Base-by-base conservation (phyloP, 129 eudicot genomes). In the Chrysanthemum lavandulifolium region DNA sequence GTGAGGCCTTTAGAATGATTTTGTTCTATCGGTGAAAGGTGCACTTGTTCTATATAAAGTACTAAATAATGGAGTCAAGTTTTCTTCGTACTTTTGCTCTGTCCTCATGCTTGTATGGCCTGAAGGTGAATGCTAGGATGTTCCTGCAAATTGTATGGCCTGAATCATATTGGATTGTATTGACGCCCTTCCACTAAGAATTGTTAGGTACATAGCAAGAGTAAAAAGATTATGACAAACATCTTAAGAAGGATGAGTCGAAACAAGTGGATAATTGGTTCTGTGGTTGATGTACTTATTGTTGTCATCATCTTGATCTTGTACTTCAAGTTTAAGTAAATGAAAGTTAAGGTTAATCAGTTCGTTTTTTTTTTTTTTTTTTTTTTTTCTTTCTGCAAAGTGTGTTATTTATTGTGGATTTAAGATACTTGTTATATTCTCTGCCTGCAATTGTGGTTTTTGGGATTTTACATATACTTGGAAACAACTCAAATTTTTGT, bases 181-280 rank as follows among this genome's bases (percentile, higher is more conserved):
- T 31, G 19, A 31, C 29, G 48, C 14, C n/a, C 14, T 61, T 61
- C 33, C 43, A 61, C 7, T 3, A 31, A 61, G 49, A 29, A 9
- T 13, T 29, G 19, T 25, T 14, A 61, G 45, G 66, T 61, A 21
- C 27, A 5, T 61, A 59, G 86, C 76, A 84, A 82, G 76, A 84
- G 87, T 65, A 87, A 84, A 71, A 87, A 82, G 75, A 76, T 87
- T 3, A 76, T 87, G 79, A 84, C 86, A 5, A 78, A 82, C 61
- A 87, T 85, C 66, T 84, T 89, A 36, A 83, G 84, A 65, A 81
- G 89, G 67, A 87, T 87, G 84, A 83, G 80, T 77, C 78, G 79
- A 83, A 87, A 87, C 87, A 87, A 87, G 80, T 84, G 73, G 77
- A 80, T 84, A 36, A 78, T 84, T 10, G 89, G 94, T 23, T 82